These are phyloP conservation scores for Solanum chilense DNA, from an alignment of 257 asterid species.

Conservation along the genomic window DNA sequence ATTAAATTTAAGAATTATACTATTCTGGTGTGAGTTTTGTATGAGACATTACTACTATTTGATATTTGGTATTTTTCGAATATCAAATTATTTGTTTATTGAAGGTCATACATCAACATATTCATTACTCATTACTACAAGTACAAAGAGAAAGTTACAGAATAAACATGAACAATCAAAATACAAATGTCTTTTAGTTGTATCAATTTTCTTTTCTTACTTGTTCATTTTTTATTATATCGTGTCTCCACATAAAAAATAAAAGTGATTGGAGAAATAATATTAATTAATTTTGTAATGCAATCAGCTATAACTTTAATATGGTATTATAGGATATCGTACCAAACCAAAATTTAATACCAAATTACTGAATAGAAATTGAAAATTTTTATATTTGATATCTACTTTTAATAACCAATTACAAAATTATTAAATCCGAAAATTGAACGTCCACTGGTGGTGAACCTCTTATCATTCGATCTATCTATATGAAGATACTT, in stretches of 20 bases:
- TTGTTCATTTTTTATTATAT: not conserved
- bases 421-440: not conserved
- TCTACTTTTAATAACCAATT: no score
- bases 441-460: not conserved
- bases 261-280: not conserved
- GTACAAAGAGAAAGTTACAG: not conserved
- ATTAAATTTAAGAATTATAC: no score
- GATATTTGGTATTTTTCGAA: not conserved
- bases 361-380: no score
- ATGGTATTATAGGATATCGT: no score
- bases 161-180: not conserved
- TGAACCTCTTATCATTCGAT: not conserved
- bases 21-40: no score
- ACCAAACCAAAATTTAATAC: not conserved
- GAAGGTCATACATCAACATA: not conserved
- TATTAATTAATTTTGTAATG: no score
- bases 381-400: no score
- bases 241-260: not conserved
- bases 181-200: not conserved
- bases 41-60: no score
- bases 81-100: not conserved
- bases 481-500: not conserved
- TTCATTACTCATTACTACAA: not conserved
- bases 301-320: not conserved
- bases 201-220: not conserved